Conservation (phyloP, 2,329 filamentous ascomycete genomes). For the Diaporthe humulicola region DNA sequence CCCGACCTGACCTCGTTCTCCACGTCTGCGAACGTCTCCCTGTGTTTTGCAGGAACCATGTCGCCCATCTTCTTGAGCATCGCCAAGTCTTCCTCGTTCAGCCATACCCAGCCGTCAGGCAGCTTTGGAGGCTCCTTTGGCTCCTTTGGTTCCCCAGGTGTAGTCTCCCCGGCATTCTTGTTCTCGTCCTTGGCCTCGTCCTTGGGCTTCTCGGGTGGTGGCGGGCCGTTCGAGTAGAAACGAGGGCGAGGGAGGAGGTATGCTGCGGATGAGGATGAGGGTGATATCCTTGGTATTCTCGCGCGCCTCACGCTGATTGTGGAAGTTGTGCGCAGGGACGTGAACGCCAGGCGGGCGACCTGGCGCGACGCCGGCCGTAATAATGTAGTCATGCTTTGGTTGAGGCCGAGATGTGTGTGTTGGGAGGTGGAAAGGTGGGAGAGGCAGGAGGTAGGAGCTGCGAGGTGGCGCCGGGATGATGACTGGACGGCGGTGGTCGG, state of each 20-base stretch:
- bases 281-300: constrained; percentile 42
- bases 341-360: constrained; percentile 46
- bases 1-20: constrained; percentile 74
- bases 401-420: neutral
- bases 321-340: constrained; percentile 44
- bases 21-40: constrained; percentile 69
- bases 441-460: neutral
- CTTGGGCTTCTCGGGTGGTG: constrained; percentile 33
- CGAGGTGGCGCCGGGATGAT: constrained; percentile 34
- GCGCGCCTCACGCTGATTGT: constrained; percentile 42
- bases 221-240: constrained; percentile 45
- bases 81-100: constrained; percentile 61
- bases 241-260: constrained; percentile 41
- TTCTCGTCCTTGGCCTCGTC: constrained; percentile 19
- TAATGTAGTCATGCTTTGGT: constrained; percentile 43
- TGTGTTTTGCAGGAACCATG: constrained; percentile 73
- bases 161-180: constrained; percentile 10
- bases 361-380: constrained; percentile 48
- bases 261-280: constrained; percentile 38
- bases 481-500: constrained; percentile 36
- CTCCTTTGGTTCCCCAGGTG: constrained; percentile 22
- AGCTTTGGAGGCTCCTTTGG: constrained; percentile 44
- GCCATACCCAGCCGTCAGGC: constrained; percentile 61
- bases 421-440: neutral
- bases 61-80: constrained; percentile 72